Conservation (phyloP, 208 protist species). For the Crithidia mellificae region DNA sequence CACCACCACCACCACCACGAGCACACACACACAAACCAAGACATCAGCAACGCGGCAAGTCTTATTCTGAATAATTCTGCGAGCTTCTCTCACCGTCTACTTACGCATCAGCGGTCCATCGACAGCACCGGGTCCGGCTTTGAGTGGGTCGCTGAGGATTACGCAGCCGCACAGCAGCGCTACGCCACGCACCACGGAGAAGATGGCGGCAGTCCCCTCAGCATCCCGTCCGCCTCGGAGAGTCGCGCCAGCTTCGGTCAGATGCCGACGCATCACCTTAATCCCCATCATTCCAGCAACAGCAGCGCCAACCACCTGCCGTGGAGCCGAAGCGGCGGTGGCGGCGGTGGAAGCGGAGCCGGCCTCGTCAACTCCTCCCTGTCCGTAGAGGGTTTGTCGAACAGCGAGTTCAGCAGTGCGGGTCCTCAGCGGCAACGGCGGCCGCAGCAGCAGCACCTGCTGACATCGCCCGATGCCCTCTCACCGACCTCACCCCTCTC, state of each 20-base stretch:
- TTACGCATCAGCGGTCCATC: neutral
- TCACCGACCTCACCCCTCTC: too few species aligned
- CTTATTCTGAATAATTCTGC: neutral
- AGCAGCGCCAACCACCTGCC: too few species aligned
- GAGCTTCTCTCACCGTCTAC: constrained; percentile 1
- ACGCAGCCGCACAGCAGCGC: constrained; percentile 10
- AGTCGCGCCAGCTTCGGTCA: neutral
- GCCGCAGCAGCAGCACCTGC: neutral
- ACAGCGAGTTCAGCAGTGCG: neutral
- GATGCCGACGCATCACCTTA: too few species aligned
- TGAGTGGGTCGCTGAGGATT: constrained; percentile 23
- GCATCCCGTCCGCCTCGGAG: constrained; percentile 1
- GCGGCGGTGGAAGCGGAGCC: too few species aligned
- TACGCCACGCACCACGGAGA: neutral
- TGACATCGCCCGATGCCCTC: neutral
- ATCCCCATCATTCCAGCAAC: too few species aligned
- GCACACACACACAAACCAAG: too few species aligned
- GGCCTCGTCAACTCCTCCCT: neutral
- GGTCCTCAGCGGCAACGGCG: neutral
- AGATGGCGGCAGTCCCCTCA: constrained; percentile 4
- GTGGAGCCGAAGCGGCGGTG: too few species aligned
- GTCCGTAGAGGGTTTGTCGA: neutral
- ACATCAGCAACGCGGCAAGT: too few species aligned
- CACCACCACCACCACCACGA: too few species aligned
- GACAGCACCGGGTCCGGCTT: constrained; percentile 8